Evolutionary conservation across 2,329 filamentous ascomycete genomes (phyloP).

Genomic region (Epicoccum nigrum): DNA sequence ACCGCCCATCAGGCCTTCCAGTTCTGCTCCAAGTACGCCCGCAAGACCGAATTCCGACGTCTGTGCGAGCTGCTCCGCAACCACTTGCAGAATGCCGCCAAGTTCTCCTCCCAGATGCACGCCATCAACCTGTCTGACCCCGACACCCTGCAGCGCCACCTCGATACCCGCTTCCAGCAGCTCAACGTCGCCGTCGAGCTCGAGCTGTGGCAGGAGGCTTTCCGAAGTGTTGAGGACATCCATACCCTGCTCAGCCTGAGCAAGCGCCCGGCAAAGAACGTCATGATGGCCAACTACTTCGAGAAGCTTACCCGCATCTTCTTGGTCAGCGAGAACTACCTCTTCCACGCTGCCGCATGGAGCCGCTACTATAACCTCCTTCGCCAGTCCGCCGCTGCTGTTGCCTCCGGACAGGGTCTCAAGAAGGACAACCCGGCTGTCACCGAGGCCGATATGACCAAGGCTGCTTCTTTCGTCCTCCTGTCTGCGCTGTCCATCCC

Average conservation of each 20-base stretch:
- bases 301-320: slow-evolving; percentile 99
- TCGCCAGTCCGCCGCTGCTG: slow-evolving; percentile 82
- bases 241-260: slow-evolving; percentile 96
- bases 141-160: slow-evolving; percentile 93
- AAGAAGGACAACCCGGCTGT: slow-evolving; percentile 95
- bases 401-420: slow-evolving; percentile 83
- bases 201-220: slow-evolving; percentile 98
- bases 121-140: slow-evolving; percentile 98
- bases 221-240: slow-evolving; percentile 98
- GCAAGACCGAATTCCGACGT: slow-evolving; percentile 98
- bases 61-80: slow-evolving; percentile 98
- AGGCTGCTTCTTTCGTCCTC: slow-evolving; percentile 93
- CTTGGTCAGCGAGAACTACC: slow-evolving; percentile 98
- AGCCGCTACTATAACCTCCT: slow-evolving; percentile 96
- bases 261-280: slow-evolving; percentile 97
- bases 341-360: slow-evolving; percentile 98
- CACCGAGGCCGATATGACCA: slow-evolving; percentile 87
- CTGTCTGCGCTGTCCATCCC: slow-evolving; percentile 96
- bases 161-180: slow-evolving; percentile 98
- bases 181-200: slow-evolving; percentile 97
- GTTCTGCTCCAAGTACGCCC: slow-evolving; percentile 96
- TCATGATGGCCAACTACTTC: slow-evolving; percentile 99
- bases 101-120: slow-evolving; percentile 99
- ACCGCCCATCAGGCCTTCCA: slow-evolving; percentile 98
- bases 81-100: slow-evolving; percentile 98